These are phyloP conservation scores for Acrocalymma vagum DNA, from an alignment of 2,329 filamentous ascomycete species.

Conservation along the genomic window DNA sequence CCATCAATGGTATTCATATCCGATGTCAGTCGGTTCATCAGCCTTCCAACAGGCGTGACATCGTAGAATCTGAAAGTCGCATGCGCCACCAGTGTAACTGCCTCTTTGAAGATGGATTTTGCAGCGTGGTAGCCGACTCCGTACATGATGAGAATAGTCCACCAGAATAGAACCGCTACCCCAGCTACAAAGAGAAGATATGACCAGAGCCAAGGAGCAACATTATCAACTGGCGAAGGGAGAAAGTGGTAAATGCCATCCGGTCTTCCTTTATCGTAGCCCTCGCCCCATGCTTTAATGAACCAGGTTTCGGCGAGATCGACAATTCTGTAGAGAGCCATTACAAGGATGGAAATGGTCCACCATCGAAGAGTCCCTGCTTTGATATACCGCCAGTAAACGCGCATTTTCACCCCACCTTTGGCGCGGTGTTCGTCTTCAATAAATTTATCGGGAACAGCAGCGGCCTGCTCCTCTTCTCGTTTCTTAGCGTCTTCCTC, in stretches of 20 bases:
- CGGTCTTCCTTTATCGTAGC: constrained; percentile 60
- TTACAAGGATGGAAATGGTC: constrained; percentile 69
- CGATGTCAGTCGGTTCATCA: constrained; percentile 92
- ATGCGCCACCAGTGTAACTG: constrained; percentile 76
- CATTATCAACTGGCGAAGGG: constrained; percentile 72
- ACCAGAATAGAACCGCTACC: constrained; percentile 54
- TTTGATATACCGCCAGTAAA: constrained; percentile 88
- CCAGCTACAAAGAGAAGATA: constrained; percentile 68
- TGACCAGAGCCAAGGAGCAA: constrained; percentile 76
- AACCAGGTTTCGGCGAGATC: constrained; percentile 79
- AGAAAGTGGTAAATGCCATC: constrained; percentile 55
- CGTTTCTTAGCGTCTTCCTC: constrained; percentile 46
- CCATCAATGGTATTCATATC: constrained; percentile 92
- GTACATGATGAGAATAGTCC: constrained; percentile 73
- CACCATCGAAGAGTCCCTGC: constrained; percentile 81
- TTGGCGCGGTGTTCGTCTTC: constrained; percentile 79
- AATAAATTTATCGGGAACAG: constrained; percentile 77
- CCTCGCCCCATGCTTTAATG: constrained; percentile 86
- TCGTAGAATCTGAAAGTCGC: constrained; percentile 93
- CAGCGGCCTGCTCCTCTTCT: constrained; percentile 54
- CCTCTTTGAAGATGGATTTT: constrained; percentile 75
- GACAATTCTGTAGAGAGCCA: constrained; percentile 69
- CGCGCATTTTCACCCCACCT: constrained; percentile 76
- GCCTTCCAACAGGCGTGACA: constrained; percentile 82
- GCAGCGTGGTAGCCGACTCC: constrained; percentile 83